Conservation (phyloP, 2,329 filamentous ascomycete species). For the Xylariaceae sp. region DNA sequence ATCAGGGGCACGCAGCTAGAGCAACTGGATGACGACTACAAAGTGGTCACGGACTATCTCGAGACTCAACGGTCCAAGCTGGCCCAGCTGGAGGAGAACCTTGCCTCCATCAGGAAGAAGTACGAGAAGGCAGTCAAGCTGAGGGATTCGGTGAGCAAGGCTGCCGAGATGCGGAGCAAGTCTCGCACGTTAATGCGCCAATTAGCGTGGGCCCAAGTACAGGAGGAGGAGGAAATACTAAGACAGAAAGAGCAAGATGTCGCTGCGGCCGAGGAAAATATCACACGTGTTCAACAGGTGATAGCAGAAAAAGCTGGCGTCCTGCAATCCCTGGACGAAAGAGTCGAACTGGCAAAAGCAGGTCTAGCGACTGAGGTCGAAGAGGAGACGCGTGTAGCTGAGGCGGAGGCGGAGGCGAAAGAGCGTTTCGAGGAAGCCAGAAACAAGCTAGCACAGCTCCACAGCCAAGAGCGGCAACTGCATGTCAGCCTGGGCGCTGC, state of each 20-base stretch:
- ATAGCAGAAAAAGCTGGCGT: slow-evolving; percentile 44
- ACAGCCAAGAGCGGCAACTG: slow-evolving; percentile 62
- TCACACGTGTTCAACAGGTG: slow-evolving; percentile 31
- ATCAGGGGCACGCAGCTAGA: slow-evolving; percentile 91
- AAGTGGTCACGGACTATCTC: slow-evolving; percentile 71
- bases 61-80: slow-evolving; percentile 66
- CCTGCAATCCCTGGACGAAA: slow-evolving; percentile 43
- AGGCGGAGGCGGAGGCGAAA: slow-evolving; percentile 44
- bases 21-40: slow-evolving; percentile 86
- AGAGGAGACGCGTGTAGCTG: slow-evolving; percentile 42
- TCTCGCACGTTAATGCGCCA: slow-evolving; percentile 57
- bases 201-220: slow-evolving; percentile 82
- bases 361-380: slow-evolving; percentile 38
- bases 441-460: slow-evolving; percentile 48
- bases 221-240: slow-evolving; percentile 61
- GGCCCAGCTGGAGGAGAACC: slow-evolving; percentile 54
- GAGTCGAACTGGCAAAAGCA: slow-evolving; percentile 35
- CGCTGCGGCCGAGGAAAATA: slow-evolving; percentile 29
- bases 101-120: slow-evolving; percentile 53
- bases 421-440: slow-evolving; percentile 49
- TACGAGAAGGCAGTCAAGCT: slow-evolving; percentile 58
- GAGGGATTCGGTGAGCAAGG: slow-evolving; percentile 60
- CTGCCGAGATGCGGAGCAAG: slow-evolving; percentile 58
- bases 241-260: slow-evolving; percentile 27
- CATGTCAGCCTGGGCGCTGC: slow-evolving; percentile 50